phyloP scores from a whole-genome alignment of 192 early-diverging fungal genomes.

The Funneliformis mosseae region DNA sequence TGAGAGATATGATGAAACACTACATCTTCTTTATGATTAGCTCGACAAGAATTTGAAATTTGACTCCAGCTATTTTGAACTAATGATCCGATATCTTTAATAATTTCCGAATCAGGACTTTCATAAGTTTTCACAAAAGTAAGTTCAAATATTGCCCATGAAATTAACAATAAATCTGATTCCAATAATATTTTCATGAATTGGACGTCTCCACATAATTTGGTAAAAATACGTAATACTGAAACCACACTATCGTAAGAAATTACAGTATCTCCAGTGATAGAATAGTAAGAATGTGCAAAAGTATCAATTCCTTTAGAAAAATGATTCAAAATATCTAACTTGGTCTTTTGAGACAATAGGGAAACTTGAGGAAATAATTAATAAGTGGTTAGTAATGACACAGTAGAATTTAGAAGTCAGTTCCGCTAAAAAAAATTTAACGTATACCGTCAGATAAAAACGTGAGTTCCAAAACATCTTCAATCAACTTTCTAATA shows the following conservation, averaged over 20 bases:
- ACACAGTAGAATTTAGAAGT: neutral
- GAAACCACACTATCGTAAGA: neutral
- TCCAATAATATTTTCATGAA: conserved; percentile 23
- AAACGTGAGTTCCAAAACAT: neutral
- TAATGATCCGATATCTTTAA: conserved; percentile 7
- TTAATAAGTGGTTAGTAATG: neutral
- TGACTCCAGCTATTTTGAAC: conserved; percentile 10
- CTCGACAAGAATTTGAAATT: neutral
- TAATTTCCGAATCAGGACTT: neutral
- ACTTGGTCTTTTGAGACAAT: neutral
- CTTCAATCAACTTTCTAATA: neutral
- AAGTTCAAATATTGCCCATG: conserved; percentile 19
- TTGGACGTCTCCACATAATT: neutral
- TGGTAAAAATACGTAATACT: conserved; percentile 15
- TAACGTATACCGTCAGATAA: conserved; percentile 7
- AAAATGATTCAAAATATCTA: neutral
- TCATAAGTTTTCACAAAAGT: conserved; percentile 15
- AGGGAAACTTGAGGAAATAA: neutral
- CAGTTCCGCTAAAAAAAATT: neutral
- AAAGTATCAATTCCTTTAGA: neutral
- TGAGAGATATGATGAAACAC: neutral
- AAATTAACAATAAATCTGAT: neutral
- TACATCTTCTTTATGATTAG: neutral
- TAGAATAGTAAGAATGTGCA: neutral
- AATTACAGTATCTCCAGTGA: neutral